phyloP scores from a whole-genome alignment of 768 basidiomycete species.

The Hebeloma cylindrosporum region DNA sequence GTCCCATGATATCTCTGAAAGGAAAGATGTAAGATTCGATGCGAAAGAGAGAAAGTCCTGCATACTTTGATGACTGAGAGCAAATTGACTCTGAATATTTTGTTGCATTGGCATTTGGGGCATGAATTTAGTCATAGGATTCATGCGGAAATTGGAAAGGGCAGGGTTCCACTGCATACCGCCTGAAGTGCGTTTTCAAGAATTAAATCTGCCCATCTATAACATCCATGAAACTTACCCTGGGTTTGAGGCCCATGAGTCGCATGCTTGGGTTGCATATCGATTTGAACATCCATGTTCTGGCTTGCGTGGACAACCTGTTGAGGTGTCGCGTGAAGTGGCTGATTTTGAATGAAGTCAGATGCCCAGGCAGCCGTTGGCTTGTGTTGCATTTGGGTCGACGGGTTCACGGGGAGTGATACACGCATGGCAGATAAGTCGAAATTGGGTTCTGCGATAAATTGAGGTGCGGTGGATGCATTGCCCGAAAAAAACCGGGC shows the following conservation, averaged over 20 bases:
- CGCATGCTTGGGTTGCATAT: constrained; percentile 12
- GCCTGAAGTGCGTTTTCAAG: constrained; percentile 22
- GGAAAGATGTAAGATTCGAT: neutral
- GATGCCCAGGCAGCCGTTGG: constrained; percentile 59
- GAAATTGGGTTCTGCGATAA: constrained; percentile 44
- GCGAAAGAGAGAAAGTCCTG: neutral
- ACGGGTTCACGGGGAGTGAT: constrained; percentile 40
- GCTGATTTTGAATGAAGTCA: constrained; percentile 53
- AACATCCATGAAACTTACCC: constrained; percentile 13
- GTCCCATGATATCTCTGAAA: constrained; percentile 56
- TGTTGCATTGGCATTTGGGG: constrained; percentile 29
- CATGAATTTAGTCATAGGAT: constrained; percentile 37
- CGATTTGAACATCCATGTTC: constrained; percentile 16
- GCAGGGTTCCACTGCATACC: constrained; percentile 41
- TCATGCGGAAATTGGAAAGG: constrained; percentile 38
- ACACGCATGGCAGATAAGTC: constrained; percentile 58
- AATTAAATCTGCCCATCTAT: neutral
- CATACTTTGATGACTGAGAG: constrained; percentile 45
- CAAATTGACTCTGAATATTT: constrained; percentile 24
- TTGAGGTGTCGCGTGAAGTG: constrained; percentile 20
- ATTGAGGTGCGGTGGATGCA: constrained; percentile 32
- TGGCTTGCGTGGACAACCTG: constrained; percentile 7
- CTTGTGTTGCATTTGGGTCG: constrained; percentile 25
- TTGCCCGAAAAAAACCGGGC: constrained; percentile 61
- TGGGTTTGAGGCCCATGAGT: constrained; percentile 13